phyloP scores from a whole-genome alignment of 345 rosid genomes.

The Camelina laxa region DNA sequence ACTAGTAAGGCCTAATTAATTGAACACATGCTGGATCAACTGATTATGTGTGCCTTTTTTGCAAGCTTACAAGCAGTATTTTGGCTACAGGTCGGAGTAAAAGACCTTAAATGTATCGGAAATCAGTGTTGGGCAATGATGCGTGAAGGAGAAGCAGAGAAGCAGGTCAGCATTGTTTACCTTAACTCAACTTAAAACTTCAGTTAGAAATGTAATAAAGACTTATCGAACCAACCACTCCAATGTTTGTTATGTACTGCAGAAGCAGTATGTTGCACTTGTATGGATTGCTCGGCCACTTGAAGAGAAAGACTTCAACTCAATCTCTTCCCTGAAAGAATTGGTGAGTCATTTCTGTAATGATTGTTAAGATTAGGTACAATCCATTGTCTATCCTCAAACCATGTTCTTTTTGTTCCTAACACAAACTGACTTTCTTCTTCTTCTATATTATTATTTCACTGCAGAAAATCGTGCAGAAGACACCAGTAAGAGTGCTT shows the following conservation, averaged over 20 bases:
- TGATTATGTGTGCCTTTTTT: conserved; percentile 1
- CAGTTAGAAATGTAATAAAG: conserved; percentile 12
- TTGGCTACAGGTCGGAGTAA: conserved; percentile 69
- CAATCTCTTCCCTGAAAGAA: conserved; percentile 65
- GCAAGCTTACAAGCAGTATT: conserved; percentile 25
- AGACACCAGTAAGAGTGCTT: conserved; percentile 93
- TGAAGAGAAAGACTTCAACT: conserved; percentile 63
- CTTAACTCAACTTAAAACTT: neutral
- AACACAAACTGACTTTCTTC: conserved; percentile 2
- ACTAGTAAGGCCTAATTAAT: conserved; percentile 56
- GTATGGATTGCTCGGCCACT: conserved; percentile 95
- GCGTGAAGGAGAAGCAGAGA: conserved; percentile 99
- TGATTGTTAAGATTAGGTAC: neutral
- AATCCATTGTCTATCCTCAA: neutral
- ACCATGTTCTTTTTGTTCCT: conserved; percentile 12
- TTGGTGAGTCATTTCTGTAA: conserved; percentile 50
- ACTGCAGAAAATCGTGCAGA: conserved; percentile 73
- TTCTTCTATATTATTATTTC: conserved; percentile 21
- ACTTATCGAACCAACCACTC: neutral
- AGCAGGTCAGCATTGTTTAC: conserved; percentile 58
- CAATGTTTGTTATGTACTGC: conserved; percentile 34
- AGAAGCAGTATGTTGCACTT: conserved; percentile 95
- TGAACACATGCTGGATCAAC: neutral
- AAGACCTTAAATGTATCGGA: conserved; percentile 67
- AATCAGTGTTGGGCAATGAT: conserved; percentile 81